Evolutionary conservation across 179 eudicot genomes (phyloP), one percentile per base, ranked within the genome.

Genomic region (Camellia oleifera): DNA sequence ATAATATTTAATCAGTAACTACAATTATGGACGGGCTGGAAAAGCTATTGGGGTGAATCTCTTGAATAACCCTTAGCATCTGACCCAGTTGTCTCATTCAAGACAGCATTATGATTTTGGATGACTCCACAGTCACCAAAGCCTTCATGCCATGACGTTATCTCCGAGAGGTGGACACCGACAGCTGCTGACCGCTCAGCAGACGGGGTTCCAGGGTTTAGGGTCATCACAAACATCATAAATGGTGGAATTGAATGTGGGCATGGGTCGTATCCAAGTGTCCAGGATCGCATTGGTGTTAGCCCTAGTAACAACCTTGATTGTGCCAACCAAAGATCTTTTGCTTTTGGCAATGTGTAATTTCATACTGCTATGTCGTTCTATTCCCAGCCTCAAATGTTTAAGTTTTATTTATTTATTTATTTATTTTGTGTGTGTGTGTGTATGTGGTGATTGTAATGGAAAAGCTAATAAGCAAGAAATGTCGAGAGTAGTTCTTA

Each of bases 51-150:
- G 85, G 20, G 20, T 50, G 50, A 67, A 84, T 78, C 87, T 88
- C 45, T 79, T 84, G 53, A 53, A 48, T 45, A 74, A 88, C 79
- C 90, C 87, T 5, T 88, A 2, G 87, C 75, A 52, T 82, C 54
- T 0, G 87, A 88, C 40, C 67, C 87, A 2, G 14, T 64, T 0
- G 32, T 88, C 53, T 54, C 90, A 0, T 88, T 88, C 84, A 80
- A 82, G 80, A 57, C 90, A 0, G 88, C 86, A 5, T 17, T 88
- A 4, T 88, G 89, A 89, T 88, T 88, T 61, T 88, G 90, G 88
- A 86, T 86, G 87, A 88, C 88, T 0, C 56, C 87, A 4, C 87
- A 88, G 57, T 15, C 84, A 2, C 87, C 87, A 14, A 88, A 88
- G 78, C 90, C 90, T 71, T 85, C 90, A 4, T 81, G 79, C 60